Base-by-base conservation (phyloP, 352 stramenopile species). In the Globisporangium polare region DNA sequence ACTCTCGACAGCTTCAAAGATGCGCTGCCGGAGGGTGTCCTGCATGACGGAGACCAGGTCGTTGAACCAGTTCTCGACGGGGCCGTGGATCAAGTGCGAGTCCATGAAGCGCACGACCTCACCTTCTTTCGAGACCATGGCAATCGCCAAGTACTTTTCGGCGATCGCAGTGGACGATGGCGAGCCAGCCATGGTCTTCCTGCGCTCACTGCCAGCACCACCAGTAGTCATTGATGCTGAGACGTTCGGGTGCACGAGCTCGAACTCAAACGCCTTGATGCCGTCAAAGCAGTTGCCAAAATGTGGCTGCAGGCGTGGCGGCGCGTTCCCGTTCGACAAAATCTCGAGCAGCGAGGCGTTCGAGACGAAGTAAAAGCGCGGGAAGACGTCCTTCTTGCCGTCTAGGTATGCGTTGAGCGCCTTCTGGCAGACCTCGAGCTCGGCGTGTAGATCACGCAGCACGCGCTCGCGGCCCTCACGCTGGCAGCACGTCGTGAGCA, bases 331-430 rank as follows among this genome's bases (percentile, higher is more conserved):
- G 71, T 98, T 98, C 8, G 86, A 97, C 33, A 99, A 72, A 62
- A 99, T 98, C 60, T 98, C 94, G 3, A 98, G 81, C 31, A 99
- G 66, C 24, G 91, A 94, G 18, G 96, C 88, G 26, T 97, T 97
- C 13, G 92, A 98, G 35, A 98, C 91, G 62, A 99, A 99, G 62
- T 99, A 98, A 65, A 99, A 99, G n/a, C 94, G 78, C 13, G 95
- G 90, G 54, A 98, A 97, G 6, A 97, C 91, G 57, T 98, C 97
- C 71, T 98, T 98, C 75, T 99, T 99, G 51, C 92, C 91, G 53
- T 98, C 92, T 18, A 99, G 78, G 63, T 98, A 99, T 66, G 98
- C 86, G 62, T 99, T 98, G 4, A 99, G 73, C 27, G 92, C 95
- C 67, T 98, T 98, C 59, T 98, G 92, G 41, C 96, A 99, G 50